Percentiles rank a stretch among this genome's conserved stretches.
Conservation (phyloP, 2,329 filamentous ascomycete species). For the Pseudopyrenochaeta lycopersici region DNA sequence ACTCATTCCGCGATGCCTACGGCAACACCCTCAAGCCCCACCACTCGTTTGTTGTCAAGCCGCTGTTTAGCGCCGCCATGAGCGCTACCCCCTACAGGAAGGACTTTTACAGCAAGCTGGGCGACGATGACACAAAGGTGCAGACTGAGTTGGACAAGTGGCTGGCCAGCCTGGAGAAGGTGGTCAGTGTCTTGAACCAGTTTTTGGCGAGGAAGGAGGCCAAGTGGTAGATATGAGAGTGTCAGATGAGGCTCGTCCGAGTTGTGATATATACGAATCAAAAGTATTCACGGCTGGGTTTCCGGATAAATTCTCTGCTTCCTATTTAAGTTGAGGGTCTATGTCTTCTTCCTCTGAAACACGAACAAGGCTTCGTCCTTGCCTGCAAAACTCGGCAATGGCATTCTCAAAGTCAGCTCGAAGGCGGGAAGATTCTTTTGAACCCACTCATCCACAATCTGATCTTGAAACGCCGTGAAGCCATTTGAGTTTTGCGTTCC, state of each 20-base stretch:
- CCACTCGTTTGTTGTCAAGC: constrained; percentile 89
- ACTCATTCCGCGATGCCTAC: constrained; percentile 89
- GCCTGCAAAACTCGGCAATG: constrained; percentile 77
- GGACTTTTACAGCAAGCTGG: constrained; percentile 91
- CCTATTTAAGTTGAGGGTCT: no score
- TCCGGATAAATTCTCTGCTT: no score
- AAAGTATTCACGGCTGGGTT: background rate
- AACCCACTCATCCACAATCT: constrained; percentile 74
- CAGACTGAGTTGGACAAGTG: constrained; percentile 72
- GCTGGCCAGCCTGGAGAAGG: constrained; percentile 78
- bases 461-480: constrained; percentile 73
- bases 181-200: constrained; percentile 77
- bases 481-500: constrained; percentile 79
- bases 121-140: constrained; percentile 70
- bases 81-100: constrained; percentile 89
- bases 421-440: constrained; percentile 65
- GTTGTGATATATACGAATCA: background rate
- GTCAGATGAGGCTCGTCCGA: background rate
- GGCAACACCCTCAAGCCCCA: constrained; percentile 86
- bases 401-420: constrained; percentile 69
- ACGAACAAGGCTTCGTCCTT: constrained; percentile 80
- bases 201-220: constrained; percentile 56
- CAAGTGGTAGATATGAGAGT: constrained; percentile 36
- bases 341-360: constrained; percentile 55
- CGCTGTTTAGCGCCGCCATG: constrained; percentile 93